Evolutionary conservation across 352 stramenopile genomes (phyloP).

Genomic region (Phytophthora tentaculata): DNA sequence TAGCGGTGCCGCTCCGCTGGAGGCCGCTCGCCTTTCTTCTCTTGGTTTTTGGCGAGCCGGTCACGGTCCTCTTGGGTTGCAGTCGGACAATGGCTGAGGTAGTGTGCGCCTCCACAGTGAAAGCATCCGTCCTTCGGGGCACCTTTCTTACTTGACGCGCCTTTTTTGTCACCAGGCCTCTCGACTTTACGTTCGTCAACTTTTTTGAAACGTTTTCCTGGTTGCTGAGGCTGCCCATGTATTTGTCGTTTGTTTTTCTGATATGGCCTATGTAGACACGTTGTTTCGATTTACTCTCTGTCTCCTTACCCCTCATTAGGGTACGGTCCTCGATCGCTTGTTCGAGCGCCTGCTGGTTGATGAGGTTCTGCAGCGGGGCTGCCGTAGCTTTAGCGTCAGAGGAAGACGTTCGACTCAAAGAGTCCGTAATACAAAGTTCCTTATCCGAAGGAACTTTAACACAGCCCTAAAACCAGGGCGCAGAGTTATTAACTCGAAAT

Average conservation of each 20-base stretch:
- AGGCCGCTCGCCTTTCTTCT: not conserved
- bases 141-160: not conserved
- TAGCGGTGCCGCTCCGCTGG: slow-evolving; percentile 8
- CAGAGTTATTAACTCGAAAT: no score
- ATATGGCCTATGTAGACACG: not conserved
- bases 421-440: no score
- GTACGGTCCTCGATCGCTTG: no score
- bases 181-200: no score
- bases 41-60: not conserved
- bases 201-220: not conserved
- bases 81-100: slow-evolving; percentile 17
- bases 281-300: no score
- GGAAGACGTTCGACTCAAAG: no score
- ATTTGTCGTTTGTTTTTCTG: not conserved
- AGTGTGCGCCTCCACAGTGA: slow-evolving; percentile 13
- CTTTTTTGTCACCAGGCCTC: not conserved
- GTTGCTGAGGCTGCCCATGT: not conserved
- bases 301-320: no score
- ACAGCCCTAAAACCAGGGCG: no score
- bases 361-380: no score
- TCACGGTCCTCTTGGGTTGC: slow-evolving; percentile 16
- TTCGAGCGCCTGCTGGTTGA: no score
- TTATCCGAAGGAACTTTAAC: no score
- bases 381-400: no score
- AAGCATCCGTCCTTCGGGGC: slow-evolving; percentile 11